phyloP scores from a whole-genome alignment of 176 grass and related monocot species.

The Triticum timopheevii region DNA sequence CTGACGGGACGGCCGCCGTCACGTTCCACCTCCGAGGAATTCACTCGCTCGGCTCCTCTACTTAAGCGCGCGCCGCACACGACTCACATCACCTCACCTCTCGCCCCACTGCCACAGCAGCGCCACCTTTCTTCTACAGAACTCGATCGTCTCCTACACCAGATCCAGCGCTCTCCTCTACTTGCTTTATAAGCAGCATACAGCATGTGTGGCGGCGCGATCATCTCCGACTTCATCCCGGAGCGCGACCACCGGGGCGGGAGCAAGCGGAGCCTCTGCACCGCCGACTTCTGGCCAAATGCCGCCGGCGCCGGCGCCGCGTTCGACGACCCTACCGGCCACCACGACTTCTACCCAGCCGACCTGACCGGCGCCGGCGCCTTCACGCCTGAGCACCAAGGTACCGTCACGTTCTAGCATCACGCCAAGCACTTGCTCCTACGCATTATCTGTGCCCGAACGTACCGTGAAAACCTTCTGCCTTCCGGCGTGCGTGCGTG shows the following conservation, averaged over 20 bases:
- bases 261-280: conserved; percentile 34
- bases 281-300: conserved; percentile 37
- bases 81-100: neutral
- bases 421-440: too few relatives aligned
- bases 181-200: neutral
- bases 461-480: too few relatives aligned
- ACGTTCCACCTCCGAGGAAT: neutral
- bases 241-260: neutral
- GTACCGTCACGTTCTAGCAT: neutral
- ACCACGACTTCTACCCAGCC: neutral
- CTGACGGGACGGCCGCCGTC: neutral
- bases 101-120: neutral
- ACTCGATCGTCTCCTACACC: too few relatives aligned
- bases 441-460: too few relatives aligned
- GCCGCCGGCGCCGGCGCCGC: too few relatives aligned
- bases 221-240: conserved; percentile 47
- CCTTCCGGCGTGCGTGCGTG: neutral
- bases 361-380: conserved; percentile 7
- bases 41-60: neutral
- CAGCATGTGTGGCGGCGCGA: conserved; percentile 46
- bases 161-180: too few relatives aligned
- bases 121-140: neutral
- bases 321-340: neutral
- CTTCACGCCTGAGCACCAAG: neutral
- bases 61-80: conserved; percentile 31